phyloP scores from a whole-genome alignment of 805 yeast genomes.

The Grigorovia yakushimaensis region DNA sequence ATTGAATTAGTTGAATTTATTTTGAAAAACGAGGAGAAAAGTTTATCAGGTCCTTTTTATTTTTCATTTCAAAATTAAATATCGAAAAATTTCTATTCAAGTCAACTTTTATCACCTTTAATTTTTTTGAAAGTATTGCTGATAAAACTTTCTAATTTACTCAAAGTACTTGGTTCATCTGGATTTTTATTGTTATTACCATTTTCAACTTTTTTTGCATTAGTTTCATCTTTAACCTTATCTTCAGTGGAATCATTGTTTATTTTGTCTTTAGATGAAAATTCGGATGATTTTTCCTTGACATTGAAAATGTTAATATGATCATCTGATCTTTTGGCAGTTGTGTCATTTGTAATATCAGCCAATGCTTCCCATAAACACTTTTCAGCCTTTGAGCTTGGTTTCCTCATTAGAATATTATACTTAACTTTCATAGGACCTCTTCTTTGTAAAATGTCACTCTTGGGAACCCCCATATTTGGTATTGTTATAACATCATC shows the following conservation, averaged over 20 bases:
- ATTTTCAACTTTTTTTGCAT: neutral
- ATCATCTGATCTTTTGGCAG: conserved; percentile 52
- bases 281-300: neutral
- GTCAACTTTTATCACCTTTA: conserved; percentile 22
- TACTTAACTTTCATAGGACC: conserved; percentile 77
- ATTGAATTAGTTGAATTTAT: too few relatives aligned
- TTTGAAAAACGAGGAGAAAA: too few relatives aligned
- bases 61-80: too few relatives aligned
- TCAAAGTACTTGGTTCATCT: conserved; percentile 30
- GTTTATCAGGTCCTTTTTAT: too few relatives aligned
- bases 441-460: conserved; percentile 40
- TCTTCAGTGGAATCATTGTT: too few relatives aligned
- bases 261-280: too few relatives aligned
- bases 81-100: too few relatives aligned
- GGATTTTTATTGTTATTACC: conserved; percentile 10
- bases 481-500: conserved; percentile 70
- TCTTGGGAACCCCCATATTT: conserved; percentile 75
- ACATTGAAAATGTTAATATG: conserved; percentile 1
- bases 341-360: conserved; percentile 71
- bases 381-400: conserved; percentile 74
- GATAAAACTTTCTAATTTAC: conserved; percentile 49
- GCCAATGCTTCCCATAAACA: conserved; percentile 92
- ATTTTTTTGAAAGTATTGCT: conserved; percentile 47
- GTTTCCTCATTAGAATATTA: conserved; percentile 60
- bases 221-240: neutral